These are phyloP conservation scores for Perkinsus marinus DNA, from an alignment of 169 alveolate genomes.

Conservation along the genomic window DNA sequence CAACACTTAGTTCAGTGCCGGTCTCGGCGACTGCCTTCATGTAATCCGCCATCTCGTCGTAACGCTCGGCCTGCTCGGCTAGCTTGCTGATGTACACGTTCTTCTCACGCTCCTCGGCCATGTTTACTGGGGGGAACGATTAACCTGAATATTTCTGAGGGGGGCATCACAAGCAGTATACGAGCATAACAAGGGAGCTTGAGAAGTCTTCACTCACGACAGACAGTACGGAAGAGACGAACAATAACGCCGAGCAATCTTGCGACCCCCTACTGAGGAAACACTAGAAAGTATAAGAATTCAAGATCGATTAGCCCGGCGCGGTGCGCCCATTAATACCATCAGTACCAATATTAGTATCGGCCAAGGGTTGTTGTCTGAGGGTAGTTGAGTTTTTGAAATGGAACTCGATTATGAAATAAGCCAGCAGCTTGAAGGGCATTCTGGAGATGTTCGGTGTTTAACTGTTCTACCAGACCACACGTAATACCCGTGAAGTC, in stretches of 20 bases:
- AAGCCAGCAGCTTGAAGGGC: background rate
- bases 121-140: background rate
- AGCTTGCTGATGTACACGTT: slow-evolving; percentile 49
- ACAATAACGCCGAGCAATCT: background rate
- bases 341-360: too few species aligned
- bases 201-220: too few species aligned
- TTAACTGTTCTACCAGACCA: background rate
- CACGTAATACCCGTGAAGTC: background rate
- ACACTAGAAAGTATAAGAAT: background rate
- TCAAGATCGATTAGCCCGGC: background rate
- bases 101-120: background rate
- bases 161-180: too few species aligned
- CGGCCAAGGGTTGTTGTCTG: too few species aligned
- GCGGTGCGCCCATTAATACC: background rate
- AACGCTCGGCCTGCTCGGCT: slow-evolving; percentile 99
- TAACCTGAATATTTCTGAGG: background rate
- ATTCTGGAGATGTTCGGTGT: background rate
- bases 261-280: background rate
- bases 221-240: background rate
- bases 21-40: slow-evolving; percentile 13
- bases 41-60: slow-evolving; percentile 84
- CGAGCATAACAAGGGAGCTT: background rate
- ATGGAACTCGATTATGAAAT: background rate
- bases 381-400: background rate
- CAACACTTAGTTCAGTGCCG: background rate